A percentile compares a stretch with the other conserved stretches of the same genome.
Conservation (phyloP, 352 stramenopile species). For the Peronospora belbahrii region DNA sequence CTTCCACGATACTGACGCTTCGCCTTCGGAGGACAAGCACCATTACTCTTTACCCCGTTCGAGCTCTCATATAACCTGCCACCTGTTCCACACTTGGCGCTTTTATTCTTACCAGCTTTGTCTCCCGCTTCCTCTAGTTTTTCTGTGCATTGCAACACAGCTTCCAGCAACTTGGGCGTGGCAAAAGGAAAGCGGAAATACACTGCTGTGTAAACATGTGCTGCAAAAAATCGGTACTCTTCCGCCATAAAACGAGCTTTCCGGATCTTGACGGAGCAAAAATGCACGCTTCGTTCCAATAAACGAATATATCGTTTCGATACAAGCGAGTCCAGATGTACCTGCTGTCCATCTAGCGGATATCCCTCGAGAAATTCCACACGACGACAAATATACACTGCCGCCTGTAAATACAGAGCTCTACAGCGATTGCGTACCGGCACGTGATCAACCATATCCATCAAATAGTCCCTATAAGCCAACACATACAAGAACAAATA, state of each 20-base stretch:
- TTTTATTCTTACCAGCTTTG: constrained; percentile 1
- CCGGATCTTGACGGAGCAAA: constrained; percentile 54
- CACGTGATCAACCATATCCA: constrained; percentile 78
- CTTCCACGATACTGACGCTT: constrained; percentile 17
- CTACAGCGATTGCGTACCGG: constrained; percentile 63
- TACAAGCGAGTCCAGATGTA: constrained; percentile 47
- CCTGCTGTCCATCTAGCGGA: constrained; percentile 41
- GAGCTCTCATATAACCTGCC: constrained; percentile 10
- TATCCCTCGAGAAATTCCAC: constrained; percentile 74
- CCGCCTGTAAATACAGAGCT: constrained; percentile 60
- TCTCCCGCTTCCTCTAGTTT: constrained; percentile 33
- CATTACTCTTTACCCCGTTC: constrained; percentile 10
- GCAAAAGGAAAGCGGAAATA: constrained; percentile 66
- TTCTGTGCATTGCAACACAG: constrained; percentile 46
- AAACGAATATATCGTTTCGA: constrained; percentile 54
- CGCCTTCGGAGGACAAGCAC: constrained; percentile 4
- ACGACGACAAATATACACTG: constrained; percentile 63
- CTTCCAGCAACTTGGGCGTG: constrained; percentile 36
- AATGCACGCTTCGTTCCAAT: constrained; percentile 45
- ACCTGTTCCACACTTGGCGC: constrained; percentile 1
- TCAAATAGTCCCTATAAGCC: constrained; percentile 51
- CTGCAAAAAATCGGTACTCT: constrained; percentile 65
- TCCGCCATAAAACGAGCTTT: constrained; percentile 60
- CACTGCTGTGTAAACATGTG: constrained; percentile 56
- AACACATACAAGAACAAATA: constrained; percentile 3